Evolutionary conservation across 1,139 yeast genomes (phyloP).

Genomic region (Tardiomyces blankii): DNA sequence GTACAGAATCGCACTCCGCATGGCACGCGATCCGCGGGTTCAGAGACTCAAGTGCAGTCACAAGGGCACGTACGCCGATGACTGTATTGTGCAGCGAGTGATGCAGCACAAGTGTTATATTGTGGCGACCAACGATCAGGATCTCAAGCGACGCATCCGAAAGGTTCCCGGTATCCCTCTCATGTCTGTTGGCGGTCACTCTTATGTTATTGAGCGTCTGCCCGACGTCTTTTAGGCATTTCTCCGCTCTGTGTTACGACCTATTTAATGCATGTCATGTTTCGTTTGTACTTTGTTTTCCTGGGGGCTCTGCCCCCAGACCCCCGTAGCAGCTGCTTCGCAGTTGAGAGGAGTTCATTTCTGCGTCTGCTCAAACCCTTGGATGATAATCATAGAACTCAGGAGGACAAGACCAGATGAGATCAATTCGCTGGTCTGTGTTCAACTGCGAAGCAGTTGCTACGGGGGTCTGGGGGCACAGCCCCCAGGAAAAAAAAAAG

Average conservation of each 20-base stretch:
- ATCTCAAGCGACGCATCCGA: slow-evolving; percentile 81
- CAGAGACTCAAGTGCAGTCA: slow-evolving; percentile 82
- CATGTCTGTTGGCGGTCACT: slow-evolving; percentile 90
- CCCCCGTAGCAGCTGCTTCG: too few relatives aligned
- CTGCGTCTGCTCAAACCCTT: too few relatives aligned
- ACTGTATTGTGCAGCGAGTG: slow-evolving; percentile 84
- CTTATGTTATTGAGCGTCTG: slow-evolving; percentile 84
- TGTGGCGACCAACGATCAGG: slow-evolving; percentile 99
- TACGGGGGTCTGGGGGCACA: too few relatives aligned
- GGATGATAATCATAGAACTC: too few relatives aligned
- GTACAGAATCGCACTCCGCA: slow-evolving; percentile 79
- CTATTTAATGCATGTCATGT: neutral
- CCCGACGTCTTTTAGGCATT: slow-evolving; percentile 72
- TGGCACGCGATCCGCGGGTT: slow-evolving; percentile 91
- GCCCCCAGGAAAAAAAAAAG: too few relatives aligned
- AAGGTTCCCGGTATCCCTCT: slow-evolving; percentile 96
- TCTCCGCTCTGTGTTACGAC: neutral
- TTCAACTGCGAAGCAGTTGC: too few relatives aligned
- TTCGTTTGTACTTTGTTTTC: too few relatives aligned
- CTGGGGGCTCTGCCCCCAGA: too few relatives aligned
- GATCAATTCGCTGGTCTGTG: too few relatives aligned
- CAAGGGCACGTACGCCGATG: slow-evolving; percentile 97
- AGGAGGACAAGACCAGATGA: too few relatives aligned
- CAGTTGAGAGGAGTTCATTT: too few relatives aligned
- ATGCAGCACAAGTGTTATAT: slow-evolving; percentile 94